Evolutionary conservation across 1,284 basidiomycete species (phyloP), one percentile per base, ranked within the genome.

Genomic region (Takashimella tepidaria): DNA sequence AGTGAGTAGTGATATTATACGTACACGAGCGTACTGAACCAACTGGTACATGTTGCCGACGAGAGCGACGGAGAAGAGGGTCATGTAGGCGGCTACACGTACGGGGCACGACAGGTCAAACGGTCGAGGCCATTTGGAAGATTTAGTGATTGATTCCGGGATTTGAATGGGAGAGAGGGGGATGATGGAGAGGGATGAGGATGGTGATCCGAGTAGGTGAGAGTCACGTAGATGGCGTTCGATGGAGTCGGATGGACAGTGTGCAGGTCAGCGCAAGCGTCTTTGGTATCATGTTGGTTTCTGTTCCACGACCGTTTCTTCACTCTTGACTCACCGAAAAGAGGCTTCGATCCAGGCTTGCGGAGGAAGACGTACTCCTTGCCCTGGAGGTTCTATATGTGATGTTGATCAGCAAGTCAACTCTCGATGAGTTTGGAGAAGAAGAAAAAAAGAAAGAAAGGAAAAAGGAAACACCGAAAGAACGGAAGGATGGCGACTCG

Each of bases 261-360:
- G n/a, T n/a, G n/a, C n/a, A n/a, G n/a, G n/a, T n/a, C n/a, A n/a
- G n/a, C n/a, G n/a, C n/a, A n/a, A n/a, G n/a, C n/a, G n/a, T n/a
- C n/a, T n/a, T n/a, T n/a, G n/a, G n/a, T n/a, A n/a, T n/a, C n/a
- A n/a, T n/a, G n/a, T n/a, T n/a, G n/a, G n/a, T n/a, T n/a, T n/a
- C n/a, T n/a, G n/a, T n/a, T n/a, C n/a, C n/a, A n/a, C n/a, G n/a
- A n/a, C n/a, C n/a, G n/a, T n/a, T n/a, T n/a, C n/a, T n/a, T n/a
- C n/a, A n/a, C n/a, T n/a, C n/a, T n/a, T n/a, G 31, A 73, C 73
- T 54, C 55, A 75, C 73, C 63, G 62, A 70, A 72, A 61, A 68
- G 68, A 58, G 69, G 53, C 63, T 69, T 72, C 45, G 64, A 64
- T 47, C 68, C 61, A 56, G 63, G 56, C 47, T 67, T 69, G 52